phyloP scores from a whole-genome alignment of 192 early-diverging fungal species.

The Phycomyces blakesleeanus region DNA sequence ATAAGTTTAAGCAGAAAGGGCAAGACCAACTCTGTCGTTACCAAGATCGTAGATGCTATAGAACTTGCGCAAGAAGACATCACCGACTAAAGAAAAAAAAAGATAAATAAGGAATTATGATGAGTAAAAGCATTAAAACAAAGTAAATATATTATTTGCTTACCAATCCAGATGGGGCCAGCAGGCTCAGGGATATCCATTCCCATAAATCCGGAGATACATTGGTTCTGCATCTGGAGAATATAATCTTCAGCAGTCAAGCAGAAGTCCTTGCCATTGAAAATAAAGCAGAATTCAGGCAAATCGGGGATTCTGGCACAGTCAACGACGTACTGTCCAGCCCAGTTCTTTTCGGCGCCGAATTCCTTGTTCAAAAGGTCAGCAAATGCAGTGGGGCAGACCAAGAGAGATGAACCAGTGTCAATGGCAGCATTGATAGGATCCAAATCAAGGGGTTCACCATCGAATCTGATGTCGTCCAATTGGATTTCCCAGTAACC shows the following conservation, averaged over 20 bases:
- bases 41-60: constrained; percentile 71
- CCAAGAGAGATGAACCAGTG: constrained; percentile 87
- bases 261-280: constrained; percentile 54
- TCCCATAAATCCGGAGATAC: constrained; percentile 88
- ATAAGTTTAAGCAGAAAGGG: constrained; percentile 18
- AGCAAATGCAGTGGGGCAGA: constrained; percentile 70
- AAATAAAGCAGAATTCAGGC: constrained; percentile 66
- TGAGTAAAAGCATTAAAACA: constrained; percentile 10
- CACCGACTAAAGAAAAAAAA: constrained; percentile 53
- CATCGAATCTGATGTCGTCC: constrained; percentile 73
- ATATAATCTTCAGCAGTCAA: constrained; percentile 64
- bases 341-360: constrained; percentile 90
- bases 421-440: constrained; percentile 82
- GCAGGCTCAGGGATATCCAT: constrained; percentile 78
- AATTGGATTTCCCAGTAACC: constrained; percentile 98
- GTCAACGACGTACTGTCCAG: constrained; percentile 82
- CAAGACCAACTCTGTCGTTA: constrained; percentile 71
- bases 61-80: constrained; percentile 80
- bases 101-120: too few species aligned
- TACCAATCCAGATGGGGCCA: constrained; percentile 78
- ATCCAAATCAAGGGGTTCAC: constrained; percentile 64
- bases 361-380: constrained; percentile 86
- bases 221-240: constrained; percentile 60
- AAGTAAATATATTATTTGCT: constrained; percentile 11
- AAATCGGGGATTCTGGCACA: constrained; percentile 78